Conservation (phyloP, 2,329 filamentous ascomycete genomes). For the Thermomyces lanuginosus region DNA sequence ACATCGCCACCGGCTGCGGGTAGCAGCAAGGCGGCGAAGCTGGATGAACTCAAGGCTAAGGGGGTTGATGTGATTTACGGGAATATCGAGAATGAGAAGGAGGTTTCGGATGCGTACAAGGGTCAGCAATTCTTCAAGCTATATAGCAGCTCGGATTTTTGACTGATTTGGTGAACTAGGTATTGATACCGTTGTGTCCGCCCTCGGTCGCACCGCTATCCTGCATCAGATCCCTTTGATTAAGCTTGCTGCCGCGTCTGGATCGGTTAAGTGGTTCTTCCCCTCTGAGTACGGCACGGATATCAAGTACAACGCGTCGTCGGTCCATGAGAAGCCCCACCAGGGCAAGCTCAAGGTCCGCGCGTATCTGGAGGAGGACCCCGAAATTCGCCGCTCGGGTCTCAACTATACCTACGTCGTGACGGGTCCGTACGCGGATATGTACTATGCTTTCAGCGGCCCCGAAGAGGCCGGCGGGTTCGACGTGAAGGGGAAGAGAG, state of each 20-base stretch:
- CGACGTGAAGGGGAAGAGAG: conserved; percentile 40
- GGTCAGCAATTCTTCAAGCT: conserved; percentile 15
- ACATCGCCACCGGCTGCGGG: conserved; percentile 38
- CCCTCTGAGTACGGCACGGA: conserved; percentile 54
- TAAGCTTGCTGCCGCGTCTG: conserved; percentile 38
- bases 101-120: conserved; percentile 41
- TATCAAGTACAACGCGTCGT: conserved; percentile 44
- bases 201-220: conserved; percentile 48
- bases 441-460: conserved; percentile 43
- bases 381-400: conserved; percentile 30
- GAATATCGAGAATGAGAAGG: conserved; percentile 35
- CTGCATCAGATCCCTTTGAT: conserved; percentile 47
- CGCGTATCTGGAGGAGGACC: conserved; percentile 33
- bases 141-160: background rate
- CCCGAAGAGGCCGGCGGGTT: conserved; percentile 40
- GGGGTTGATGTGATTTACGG: conserved; percentile 40
- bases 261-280: conserved; percentile 45
- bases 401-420: conserved; percentile 52
- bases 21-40: conserved; percentile 29
- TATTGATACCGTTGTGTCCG: conserved; percentile 50
- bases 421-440: conserved; percentile 52
- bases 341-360: conserved; percentile 55
- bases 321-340: conserved; percentile 47
- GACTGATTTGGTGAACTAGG: conserved; percentile 17
- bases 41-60: conserved; percentile 32